Evolutionary conservation across 148 eudicot genomes (phyloP).

Genomic region (Beta vulgaris): DNA sequence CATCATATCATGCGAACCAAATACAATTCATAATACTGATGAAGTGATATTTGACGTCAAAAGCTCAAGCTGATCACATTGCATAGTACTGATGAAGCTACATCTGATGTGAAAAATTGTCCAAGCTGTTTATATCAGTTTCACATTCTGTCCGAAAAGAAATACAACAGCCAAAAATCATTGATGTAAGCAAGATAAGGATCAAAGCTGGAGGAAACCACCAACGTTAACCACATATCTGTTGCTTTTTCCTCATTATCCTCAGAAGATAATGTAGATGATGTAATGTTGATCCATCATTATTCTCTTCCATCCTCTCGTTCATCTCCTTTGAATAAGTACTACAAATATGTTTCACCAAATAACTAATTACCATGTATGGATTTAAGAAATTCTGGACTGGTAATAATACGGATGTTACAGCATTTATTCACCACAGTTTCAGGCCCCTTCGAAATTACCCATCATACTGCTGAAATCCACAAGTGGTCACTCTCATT

Average conservation of each 20-base stretch:
- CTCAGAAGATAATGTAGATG: slow-evolving; percentile 10
- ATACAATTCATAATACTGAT: too few relatives aligned
- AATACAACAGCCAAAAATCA: neutral
- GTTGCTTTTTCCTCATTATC: slow-evolving; percentile 12
- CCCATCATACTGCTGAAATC: neutral
- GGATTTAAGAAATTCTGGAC: neutral
- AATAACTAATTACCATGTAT: neutral
- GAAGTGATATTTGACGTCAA: too few relatives aligned
- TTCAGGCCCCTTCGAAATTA: neutral
- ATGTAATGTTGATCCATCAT: slow-evolving; percentile 9
- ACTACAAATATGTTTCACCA: neutral
- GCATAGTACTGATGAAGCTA: neutral
- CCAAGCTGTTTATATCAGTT: neutral
- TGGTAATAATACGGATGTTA: neutral
- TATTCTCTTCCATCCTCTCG: neutral
- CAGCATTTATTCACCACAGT: neutral
- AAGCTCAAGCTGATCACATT: too few relatives aligned
- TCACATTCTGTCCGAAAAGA: neutral
- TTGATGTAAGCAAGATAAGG: neutral
- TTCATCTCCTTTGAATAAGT: neutral
- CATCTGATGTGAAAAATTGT: neutral
- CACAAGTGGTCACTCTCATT: neutral
- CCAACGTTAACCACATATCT: slow-evolving; percentile 1
- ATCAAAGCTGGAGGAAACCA: neutral
- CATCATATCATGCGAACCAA: too few relatives aligned